These are phyloP conservation scores for Eutreptiella sp. DNA, from an alignment of 208 protist genomes.

Conservation along the genomic window DNA sequence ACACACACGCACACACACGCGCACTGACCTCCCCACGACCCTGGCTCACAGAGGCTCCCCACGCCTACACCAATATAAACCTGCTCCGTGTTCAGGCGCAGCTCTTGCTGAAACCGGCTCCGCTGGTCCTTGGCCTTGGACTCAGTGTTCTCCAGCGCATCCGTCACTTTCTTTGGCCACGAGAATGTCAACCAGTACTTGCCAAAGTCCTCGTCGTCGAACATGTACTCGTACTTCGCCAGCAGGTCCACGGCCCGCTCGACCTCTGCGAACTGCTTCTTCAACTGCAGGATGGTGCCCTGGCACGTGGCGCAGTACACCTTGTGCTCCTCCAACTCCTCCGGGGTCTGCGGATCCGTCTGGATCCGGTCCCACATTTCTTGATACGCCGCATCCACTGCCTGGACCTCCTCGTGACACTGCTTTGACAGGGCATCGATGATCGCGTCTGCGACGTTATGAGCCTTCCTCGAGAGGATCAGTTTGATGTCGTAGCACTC, in stretches of 20 bases:
- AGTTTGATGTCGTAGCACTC: slow-evolving; percentile 76
- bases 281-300: slow-evolving; percentile 56
- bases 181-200: slow-evolving; percentile 77
- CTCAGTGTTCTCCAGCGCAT: slow-evolving; percentile 73
- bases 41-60: too few species aligned
- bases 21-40: too few species aligned
- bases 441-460: slow-evolving; percentile 52
- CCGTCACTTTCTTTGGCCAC: slow-evolving; percentile 77
- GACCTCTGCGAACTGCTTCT: slow-evolving; percentile 54
- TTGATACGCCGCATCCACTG: slow-evolving; percentile 59
- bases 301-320: slow-evolving; percentile 60
- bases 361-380: slow-evolving; percentile 57
- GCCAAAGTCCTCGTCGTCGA: slow-evolving; percentile 62
- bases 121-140: slow-evolving; percentile 82
- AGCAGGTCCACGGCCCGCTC: slow-evolving; percentile 72
- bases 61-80: too few species aligned
- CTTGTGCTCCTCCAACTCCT: slow-evolving; percentile 77
- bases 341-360: slow-evolving; percentile 67
- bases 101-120: slow-evolving; percentile 69
- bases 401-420: slow-evolving; percentile 49
- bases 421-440: slow-evolving; percentile 57
- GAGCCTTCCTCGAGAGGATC: slow-evolving; percentile 47
- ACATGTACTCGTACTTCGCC: slow-evolving; percentile 61
- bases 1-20: too few species aligned
- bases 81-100: slow-evolving; percentile 74